These are phyloP conservation scores for Protomyces inouyei DNA, from an alignment of 1,139 yeast species.

Conservation along the genomic window DNA sequence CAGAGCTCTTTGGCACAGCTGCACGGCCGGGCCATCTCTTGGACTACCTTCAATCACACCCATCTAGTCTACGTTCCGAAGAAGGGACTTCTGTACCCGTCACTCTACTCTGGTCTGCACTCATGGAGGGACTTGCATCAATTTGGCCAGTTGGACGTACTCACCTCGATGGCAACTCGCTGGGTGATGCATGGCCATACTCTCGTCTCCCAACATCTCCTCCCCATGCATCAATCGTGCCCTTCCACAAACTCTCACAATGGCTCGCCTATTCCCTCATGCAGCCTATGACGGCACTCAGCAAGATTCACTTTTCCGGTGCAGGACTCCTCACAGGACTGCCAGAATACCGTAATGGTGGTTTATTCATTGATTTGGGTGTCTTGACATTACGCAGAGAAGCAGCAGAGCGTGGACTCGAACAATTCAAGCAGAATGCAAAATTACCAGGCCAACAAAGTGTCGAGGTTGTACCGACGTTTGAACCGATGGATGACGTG, in stretches of 20 bases:
- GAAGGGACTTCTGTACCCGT: slow-evolving; percentile 13
- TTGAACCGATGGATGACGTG: slow-evolving; percentile 50
- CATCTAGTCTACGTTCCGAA: slow-evolving; percentile 27
- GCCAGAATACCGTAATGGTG: slow-evolving; percentile 63
- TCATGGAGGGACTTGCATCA: slow-evolving; percentile 50
- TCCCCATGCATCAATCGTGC: slow-evolving; percentile 44
- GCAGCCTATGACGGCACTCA: slow-evolving; percentile 47
- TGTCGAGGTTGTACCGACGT: slow-evolving; percentile 45
- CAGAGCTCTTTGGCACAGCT: slow-evolving; percentile 45
- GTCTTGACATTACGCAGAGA: slow-evolving; percentile 47
- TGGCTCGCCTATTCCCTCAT: slow-evolving; percentile 58
- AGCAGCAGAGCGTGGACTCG: slow-evolving; percentile 40
- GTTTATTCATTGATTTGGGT: slow-evolving; percentile 52
- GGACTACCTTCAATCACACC: slow-evolving; percentile 41
- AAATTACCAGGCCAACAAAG: slow-evolving; percentile 34
- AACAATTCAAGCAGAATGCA: slow-evolving; percentile 34
- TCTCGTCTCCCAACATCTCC: slow-evolving; percentile 37
- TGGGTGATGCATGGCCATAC: slow-evolving; percentile 59
- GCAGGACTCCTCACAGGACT: slow-evolving; percentile 52
- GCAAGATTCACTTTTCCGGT: slow-evolving; percentile 45
- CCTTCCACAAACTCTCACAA: slow-evolving; percentile 59
- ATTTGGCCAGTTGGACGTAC: slow-evolving; percentile 55
- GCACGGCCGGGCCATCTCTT: slow-evolving; percentile 54
- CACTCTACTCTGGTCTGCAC: slow-evolving; percentile 50
- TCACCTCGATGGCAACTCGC: slow-evolving; percentile 45